These are phyloP conservation scores for Tuber melanosporum DNA, from an alignment of 495 filamentous ascomycete genomes.

Conservation along the genomic window DNA sequence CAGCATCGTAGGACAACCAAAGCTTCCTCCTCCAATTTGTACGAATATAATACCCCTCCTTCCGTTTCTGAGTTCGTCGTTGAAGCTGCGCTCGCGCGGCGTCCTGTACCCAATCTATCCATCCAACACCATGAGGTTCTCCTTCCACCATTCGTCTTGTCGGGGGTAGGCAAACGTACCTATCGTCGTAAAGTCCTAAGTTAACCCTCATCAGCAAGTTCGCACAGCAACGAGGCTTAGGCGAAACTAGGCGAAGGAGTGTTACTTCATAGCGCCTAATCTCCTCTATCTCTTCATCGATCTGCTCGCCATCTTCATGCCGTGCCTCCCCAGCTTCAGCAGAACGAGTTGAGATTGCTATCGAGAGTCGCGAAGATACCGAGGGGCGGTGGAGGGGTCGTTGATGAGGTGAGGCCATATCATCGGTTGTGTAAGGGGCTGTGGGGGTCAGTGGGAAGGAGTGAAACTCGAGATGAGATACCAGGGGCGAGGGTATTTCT, in stretches of 20 bases:
- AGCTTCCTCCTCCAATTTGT: conserved; percentile 77
- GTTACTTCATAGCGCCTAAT: conserved; percentile 91
- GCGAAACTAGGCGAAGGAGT: neutral
- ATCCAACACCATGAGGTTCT: conserved; percentile 26
- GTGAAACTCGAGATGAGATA: neutral
- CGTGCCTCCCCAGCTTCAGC: conserved; percentile 45
- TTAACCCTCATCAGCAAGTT: conserved; percentile 26
- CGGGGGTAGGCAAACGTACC: conserved; percentile 45
- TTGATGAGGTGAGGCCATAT: conserved; percentile 59
- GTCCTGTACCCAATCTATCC: conserved; percentile 90
- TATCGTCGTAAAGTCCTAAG: conserved; percentile 83
- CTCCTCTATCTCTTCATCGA: conserved; percentile 83
- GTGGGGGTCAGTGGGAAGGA: neutral
- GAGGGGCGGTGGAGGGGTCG: conserved; percentile 52
- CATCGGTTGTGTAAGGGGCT: conserved; percentile 44
- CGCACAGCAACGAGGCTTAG: conserved; percentile 39
- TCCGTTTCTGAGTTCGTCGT: conserved; percentile 66
- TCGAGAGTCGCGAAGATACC: conserved; percentile 62
- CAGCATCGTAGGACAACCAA: conserved; percentile 86
- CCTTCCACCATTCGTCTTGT: conserved; percentile 9
- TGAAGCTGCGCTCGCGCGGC: conserved; percentile 76
- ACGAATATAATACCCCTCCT: conserved; percentile 68
- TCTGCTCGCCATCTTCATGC: conserved; percentile 56
- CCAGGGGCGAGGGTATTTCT: neutral
- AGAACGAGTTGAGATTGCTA: conserved; percentile 45